These are phyloP conservation scores for Amylocarpus encephaloides DNA, from an alignment of 2,329 filamentous ascomycete species.

Conservation along the genomic window DNA sequence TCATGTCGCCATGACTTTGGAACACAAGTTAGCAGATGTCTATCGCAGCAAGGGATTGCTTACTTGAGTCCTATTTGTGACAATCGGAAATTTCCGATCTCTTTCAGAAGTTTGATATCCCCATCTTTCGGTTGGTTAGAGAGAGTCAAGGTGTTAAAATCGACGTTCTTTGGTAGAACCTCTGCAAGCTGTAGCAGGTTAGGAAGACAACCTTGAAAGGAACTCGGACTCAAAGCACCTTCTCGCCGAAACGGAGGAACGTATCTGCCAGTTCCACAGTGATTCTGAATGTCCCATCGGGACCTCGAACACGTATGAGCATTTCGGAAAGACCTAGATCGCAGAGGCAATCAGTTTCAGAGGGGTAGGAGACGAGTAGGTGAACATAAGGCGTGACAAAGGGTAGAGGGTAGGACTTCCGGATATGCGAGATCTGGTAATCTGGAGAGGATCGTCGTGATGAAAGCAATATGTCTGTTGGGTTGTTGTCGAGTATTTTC, in stretches of 20 bases:
- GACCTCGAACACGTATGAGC: constrained; percentile 59
- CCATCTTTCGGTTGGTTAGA: constrained; percentile 55
- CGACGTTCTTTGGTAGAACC: constrained; percentile 55
- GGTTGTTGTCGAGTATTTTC: too few species aligned
- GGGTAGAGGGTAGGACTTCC: too few species aligned
- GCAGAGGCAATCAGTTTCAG: not conserved
- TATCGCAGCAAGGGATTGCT: not conserved
- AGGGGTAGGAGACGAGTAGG: not conserved
- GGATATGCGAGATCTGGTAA: too few species aligned
- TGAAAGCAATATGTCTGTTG: too few species aligned
- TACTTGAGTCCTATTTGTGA: constrained; percentile 56
- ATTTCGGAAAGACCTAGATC: constrained; percentile 59
- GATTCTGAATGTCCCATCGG: constrained; percentile 87
- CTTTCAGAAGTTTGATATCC: constrained; percentile 51
- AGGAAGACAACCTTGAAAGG: constrained; percentile 7
- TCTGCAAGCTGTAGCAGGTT: constrained; percentile 43
- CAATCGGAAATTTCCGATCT: constrained; percentile 51
- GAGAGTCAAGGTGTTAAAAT: constrained; percentile 52
- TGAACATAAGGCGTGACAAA: not conserved
- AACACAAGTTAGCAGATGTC: not conserved
- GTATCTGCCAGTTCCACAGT: constrained; percentile 67
- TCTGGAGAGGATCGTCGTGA: too few species aligned
- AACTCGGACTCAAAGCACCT: constrained; percentile 35
- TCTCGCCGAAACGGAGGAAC: constrained; percentile 56
- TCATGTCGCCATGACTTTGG: constrained; percentile 76